Evolutionary conservation across 2,329 filamentous ascomycete genomes (phyloP), one percentile per base, ranked within the genome.

Genomic region (Aspergillus quadrilineatus): DNA sequence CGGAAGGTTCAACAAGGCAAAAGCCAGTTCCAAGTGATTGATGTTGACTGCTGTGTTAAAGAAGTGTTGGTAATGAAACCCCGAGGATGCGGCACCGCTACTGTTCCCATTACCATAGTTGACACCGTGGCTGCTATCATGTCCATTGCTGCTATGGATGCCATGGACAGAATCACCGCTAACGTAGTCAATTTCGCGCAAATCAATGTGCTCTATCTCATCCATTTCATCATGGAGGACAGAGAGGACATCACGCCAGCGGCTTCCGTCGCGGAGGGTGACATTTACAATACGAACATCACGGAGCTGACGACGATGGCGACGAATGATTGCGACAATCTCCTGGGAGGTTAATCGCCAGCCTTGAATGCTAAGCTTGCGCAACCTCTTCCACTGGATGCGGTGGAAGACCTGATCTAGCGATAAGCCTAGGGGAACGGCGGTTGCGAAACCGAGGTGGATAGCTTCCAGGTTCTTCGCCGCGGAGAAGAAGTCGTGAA

Each of bases 371-470:
- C 86, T 86, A 54, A 89, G 82, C 1, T 85, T 84, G 34, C 83
- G 78, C 4, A 89, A 74, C 34, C 81, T 82, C 12, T 82, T 78
- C 84, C 85, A 88, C 43, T 78, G 77, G 6, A 86, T 78, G 55
- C 82, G 74, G 64, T 88, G 85, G 65, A 89, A 88, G 26, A 89
- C 76, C 5, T 80, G 77, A 57, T 86, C 82, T 2, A 89, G 76
- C 4, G 77, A 77, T 17, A 88, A 68, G 22, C 78, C 80, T 2
- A 88, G 71, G 0, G 85, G 85, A 15, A 77, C 68, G 55, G 82
- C 77, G 6, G 80, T 79, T 0, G 83, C 82, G 61, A 88, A 89
- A 3, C 86, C 85, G 34, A 89, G 77, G 63, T 89, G 85, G 15
- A 89, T 75, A 17, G 84, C 80, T 57, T 83, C 79, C 64, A 89